These are phyloP conservation scores for Naganishia liquefaciens DNA, from an alignment of 1,284 basidiomycete species.

Conservation along the genomic window DNA sequence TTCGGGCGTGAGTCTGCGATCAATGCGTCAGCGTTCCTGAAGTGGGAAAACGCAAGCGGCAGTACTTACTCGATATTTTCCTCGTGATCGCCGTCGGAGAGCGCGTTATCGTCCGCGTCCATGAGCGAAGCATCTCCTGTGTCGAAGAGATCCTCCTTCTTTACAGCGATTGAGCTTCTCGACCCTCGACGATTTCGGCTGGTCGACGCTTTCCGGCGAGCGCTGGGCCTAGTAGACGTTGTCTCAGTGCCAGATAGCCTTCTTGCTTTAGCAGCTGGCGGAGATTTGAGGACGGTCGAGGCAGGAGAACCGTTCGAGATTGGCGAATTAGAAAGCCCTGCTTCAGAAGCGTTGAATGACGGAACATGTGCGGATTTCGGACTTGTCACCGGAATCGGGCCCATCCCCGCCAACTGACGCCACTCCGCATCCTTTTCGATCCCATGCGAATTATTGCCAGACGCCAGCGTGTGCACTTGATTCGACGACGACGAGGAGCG, in stretches of 20 bases:
- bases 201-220: slow-evolving; percentile 14
- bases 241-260: slow-evolving; percentile 8
- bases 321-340: slow-evolving; percentile 10
- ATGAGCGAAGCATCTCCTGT: slow-evolving; percentile 8
- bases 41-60: too few species aligned
- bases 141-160: slow-evolving; percentile 22
- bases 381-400: neutral
- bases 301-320: slow-evolving; percentile 10
- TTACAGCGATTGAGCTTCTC: slow-evolving; percentile 9
- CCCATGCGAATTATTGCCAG: slow-evolving; percentile 12
- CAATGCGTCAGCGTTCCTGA: neutral
- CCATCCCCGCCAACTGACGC: slow-evolving; percentile 18
- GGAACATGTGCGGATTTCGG: slow-evolving; percentile 7
- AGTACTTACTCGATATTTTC: slow-evolving; percentile 13
- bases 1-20: slow-evolving; percentile 16
- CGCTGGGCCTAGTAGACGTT: neutral
- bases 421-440: slow-evolving; percentile 25
- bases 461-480: slow-evolving; percentile 23
- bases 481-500: slow-evolving; percentile 16
- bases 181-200: slow-evolving; percentile 25
- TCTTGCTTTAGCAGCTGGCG: slow-evolving; percentile 10
- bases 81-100: slow-evolving; percentile 20
- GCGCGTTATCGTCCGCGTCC: slow-evolving; percentile 14
- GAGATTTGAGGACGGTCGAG: slow-evolving; percentile 12
- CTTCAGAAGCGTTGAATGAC: slow-evolving; percentile 10